Evolutionary conservation across 176 grass and related monocot species (phyloP).

Genomic region (Poa annua): DNA sequence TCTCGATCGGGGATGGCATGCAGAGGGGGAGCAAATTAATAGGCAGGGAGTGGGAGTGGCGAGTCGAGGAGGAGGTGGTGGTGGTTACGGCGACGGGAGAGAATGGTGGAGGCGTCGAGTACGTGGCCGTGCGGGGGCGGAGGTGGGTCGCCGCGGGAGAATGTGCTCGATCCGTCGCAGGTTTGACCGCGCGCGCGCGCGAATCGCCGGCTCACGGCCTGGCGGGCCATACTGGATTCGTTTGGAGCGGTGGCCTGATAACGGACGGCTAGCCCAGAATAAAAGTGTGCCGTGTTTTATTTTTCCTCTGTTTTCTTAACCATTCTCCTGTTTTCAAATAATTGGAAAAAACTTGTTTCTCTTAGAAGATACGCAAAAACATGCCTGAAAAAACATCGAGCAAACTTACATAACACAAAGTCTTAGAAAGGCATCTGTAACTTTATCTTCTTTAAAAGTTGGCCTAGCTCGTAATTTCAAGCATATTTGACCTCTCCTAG

Average conservation of each 20-base stretch:
- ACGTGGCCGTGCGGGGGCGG: conserved; percentile 36
- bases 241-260: background rate
- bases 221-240: background rate
- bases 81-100: conserved; percentile 8
- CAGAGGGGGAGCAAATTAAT: conserved; percentile 28
- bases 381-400: no score
- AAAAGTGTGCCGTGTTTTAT: background rate
- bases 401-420: no score
- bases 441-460: no score
- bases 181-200: conserved; percentile 11
- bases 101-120: conserved; percentile 30
- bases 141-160: conserved; percentile 29
- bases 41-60: background rate
- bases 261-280: background rate
- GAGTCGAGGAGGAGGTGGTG: background rate
- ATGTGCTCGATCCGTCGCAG: background rate
- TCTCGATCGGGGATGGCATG: background rate
- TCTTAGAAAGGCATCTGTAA: no score
- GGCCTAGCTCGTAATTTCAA: no score
- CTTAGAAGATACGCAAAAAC: no score
- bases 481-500: background rate
- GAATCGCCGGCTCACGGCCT: background rate
- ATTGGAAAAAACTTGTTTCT: background rate
- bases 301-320: background rate
- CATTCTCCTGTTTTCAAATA: background rate